Evolutionary conservation across 169 alveolate genomes (phyloP).

Genomic region (Cardiosporidium cionae): DNA sequence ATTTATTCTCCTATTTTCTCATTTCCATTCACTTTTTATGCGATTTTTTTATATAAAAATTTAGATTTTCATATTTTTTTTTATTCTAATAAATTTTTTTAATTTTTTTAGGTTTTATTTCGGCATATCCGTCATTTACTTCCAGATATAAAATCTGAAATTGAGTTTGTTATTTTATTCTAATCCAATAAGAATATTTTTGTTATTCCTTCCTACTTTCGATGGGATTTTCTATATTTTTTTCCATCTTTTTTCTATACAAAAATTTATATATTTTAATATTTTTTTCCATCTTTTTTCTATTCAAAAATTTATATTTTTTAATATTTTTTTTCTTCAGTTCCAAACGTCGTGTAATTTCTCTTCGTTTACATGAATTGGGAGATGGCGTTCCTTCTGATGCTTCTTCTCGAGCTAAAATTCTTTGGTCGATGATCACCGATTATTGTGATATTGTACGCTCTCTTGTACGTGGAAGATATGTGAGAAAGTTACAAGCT

Average conservation of each 20-base stretch:
- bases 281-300: neutral
- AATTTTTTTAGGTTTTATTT: too few relatives aligned
- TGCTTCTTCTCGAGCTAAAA: conserved; percentile 58
- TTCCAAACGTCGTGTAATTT: neutral
- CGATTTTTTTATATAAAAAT: too few relatives aligned
- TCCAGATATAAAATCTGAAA: conserved; percentile 90
- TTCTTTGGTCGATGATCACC: conserved; percentile 94
- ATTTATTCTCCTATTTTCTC: too few relatives aligned
- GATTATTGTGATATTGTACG: conserved; percentile 92
- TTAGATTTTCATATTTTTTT: too few relatives aligned
- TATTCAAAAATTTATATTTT: neutral
- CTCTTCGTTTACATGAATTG: neutral
- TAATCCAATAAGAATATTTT: too few relatives aligned
- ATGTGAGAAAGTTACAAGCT: conserved; percentile 74
- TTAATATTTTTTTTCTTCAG: neutral
- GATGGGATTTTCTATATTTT: too few relatives aligned
- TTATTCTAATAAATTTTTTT: too few relatives aligned
- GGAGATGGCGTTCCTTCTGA: conserved; percentile 37
- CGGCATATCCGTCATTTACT: conserved; percentile 89
- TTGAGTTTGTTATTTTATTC: too few relatives aligned
- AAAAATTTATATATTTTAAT: neutral
- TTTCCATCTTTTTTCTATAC: too few relatives aligned
- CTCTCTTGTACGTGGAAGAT: conserved; percentile 88
- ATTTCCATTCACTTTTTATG: too few relatives aligned
- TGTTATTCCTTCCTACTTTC: too few relatives aligned